Conservation (phyloP, 495 filamentous ascomycete species). For the Penicillium cataractarum region DNA sequence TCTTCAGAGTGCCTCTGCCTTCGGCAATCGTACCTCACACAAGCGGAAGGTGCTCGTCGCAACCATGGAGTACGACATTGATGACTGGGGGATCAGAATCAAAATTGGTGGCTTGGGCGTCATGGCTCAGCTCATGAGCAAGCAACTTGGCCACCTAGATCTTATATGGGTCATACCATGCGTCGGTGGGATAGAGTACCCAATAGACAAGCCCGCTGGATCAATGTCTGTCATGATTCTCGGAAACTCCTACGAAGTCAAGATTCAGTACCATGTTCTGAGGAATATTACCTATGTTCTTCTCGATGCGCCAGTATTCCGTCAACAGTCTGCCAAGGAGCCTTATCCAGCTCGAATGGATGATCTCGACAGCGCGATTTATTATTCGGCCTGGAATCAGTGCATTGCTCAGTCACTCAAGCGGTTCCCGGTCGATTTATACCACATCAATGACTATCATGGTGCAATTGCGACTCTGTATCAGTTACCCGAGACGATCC, state of each 20-base stretch:
- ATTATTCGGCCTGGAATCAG: conserved; percentile 76
- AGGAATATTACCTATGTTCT: conserved; percentile 76
- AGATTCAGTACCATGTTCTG: conserved; percentile 65
- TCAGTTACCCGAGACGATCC: conserved; percentile 62
- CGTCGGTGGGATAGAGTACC: conserved; percentile 70
- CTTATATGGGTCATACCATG: conserved; percentile 79
- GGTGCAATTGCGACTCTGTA: conserved; percentile 74
- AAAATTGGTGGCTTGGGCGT: conserved; percentile 76
- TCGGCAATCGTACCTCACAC: conserved; percentile 47
- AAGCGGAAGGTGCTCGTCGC: conserved; percentile 64
- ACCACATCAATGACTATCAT: conserved; percentile 84
- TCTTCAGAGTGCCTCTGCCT: conserved; percentile 48
- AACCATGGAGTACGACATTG: conserved; percentile 76
- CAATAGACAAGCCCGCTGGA: conserved; percentile 60
- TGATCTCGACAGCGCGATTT: conserved; percentile 70
- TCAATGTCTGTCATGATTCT: conserved; percentile 69
- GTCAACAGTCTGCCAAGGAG: conserved; percentile 66
- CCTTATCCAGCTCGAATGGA: conserved; percentile 77
- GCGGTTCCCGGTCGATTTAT: conserved; percentile 66
- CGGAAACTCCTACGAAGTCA: conserved; percentile 64
- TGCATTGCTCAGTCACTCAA: conserved; percentile 67
- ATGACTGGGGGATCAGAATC: conserved; percentile 72
- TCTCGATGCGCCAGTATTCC: conserved; percentile 71
- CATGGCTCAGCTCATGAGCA: conserved; percentile 72
- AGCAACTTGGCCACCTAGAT: conserved; percentile 67